phyloP scores from a whole-genome alignment of 768 basidiomycete genomes.

The Daedaleopsis nitida region DNA sequence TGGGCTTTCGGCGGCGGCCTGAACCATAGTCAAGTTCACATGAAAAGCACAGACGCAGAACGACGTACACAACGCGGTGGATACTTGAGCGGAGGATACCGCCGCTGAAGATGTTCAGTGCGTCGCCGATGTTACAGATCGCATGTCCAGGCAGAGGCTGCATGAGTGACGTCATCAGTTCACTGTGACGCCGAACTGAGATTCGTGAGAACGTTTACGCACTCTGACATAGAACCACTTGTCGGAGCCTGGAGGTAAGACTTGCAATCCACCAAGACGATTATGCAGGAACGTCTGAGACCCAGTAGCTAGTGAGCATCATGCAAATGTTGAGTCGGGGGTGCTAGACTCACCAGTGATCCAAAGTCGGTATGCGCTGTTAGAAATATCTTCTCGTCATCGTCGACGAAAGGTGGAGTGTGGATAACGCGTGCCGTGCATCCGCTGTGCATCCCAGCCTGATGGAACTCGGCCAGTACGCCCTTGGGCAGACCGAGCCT shows the following conservation, averaged over 20 bases:
- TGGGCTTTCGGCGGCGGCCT: slow-evolving; percentile 59
- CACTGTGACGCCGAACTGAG: background rate
- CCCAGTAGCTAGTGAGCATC: too few species aligned
- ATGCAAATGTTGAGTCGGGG: background rate
- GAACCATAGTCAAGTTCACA: background rate
- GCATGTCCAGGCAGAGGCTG: slow-evolving; percentile 32
- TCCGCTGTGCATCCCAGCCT: slow-evolving; percentile 28
- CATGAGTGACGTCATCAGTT: background rate
- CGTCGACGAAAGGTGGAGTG: slow-evolving; percentile 30
- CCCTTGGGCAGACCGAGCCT: slow-evolving; percentile 36
- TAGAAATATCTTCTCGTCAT: slow-evolving; percentile 29
- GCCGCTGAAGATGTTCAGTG: slow-evolving; percentile 58
- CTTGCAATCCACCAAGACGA: slow-evolving; percentile 69
- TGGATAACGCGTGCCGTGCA: slow-evolving; percentile 36
- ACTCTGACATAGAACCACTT: slow-evolving; percentile 72
- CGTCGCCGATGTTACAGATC: slow-evolving; percentile 44
- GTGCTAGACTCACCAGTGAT: slow-evolving; percentile 31
- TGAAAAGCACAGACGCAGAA: background rate
- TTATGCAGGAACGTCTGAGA: slow-evolving; percentile 68
- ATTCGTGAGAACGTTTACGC: background rate
- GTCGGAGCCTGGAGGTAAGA: slow-evolving; percentile 59
- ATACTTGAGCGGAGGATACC: slow-evolving; percentile 64
- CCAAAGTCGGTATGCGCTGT: slow-evolving; percentile 41
- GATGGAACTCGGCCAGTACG: slow-evolving; percentile 30
- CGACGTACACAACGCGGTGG: slow-evolving; percentile 58